Evolutionary conservation across 2,329 filamentous ascomycete genomes (phyloP), one percentile per base, ranked within the genome.

Genomic region (Pyrenophora teres): DNA sequence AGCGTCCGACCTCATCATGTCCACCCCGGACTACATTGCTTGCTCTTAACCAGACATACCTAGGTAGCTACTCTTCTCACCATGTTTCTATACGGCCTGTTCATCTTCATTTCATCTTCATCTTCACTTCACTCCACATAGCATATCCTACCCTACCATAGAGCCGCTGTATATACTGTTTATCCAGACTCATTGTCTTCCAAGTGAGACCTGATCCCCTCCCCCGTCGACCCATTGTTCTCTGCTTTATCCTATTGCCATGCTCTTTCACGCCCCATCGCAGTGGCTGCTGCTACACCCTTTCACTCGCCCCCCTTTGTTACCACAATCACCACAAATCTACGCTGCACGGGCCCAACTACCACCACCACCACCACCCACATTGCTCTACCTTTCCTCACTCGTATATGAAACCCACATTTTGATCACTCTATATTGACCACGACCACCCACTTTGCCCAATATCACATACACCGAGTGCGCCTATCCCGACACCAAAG

Each of bases 301-400:
- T 30, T 10, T 30, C 27, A 30, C 27, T 12, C 10, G 10, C 9
- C 27, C 15, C 32, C 46, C 48, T 51, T 50, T 54, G 33, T 51
- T 30, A 25, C 7, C 23, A 12, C 27, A 30, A 30, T 10, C n/a
- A 18, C 18, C 32, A n/a, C 16, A 25, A 21, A 40, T 12, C 33
- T 19, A 27, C 43, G 12, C 36, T 7, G 47, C 47, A 54, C 42
- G n/a, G 42, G 27, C 33, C 39, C 21, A 9, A 37, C 30, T 38
- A 41, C 32, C 18, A 40, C 27, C n/a, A 41, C 15, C 15, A 15
- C 15, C 15, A 41, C 32, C 18, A 40, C 27, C n/a, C 19, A 10
- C n/a, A 9, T 47, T n/a, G n/a, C 25, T 52, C 27, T 35, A 47
- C 46, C 38, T 25, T 8, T 25, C 19, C 19, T 21, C 5, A 5